A percentile compares a stretch with the other conserved stretches of the same genome.
These are phyloP conservation scores for Botrytis galanthina DNA, from an alignment of 2,329 filamentous ascomycete genomes.

Conservation along the genomic window DNA sequence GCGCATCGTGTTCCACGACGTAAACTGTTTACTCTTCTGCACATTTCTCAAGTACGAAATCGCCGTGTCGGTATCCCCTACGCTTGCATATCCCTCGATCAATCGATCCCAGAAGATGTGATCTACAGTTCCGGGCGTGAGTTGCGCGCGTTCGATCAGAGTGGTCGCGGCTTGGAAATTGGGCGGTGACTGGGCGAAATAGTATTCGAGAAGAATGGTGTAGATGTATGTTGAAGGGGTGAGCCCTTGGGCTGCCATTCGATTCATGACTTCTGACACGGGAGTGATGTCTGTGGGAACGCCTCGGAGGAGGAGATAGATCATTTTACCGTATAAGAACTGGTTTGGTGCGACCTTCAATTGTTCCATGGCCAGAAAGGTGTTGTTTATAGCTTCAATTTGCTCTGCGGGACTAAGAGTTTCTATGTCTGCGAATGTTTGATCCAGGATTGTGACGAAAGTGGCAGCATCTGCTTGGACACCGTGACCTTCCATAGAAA, in stretches of 20 bases:
- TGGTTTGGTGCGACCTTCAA: slow-evolving; percentile 58
- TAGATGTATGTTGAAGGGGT: slow-evolving; percentile 64
- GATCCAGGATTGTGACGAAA: slow-evolving; percentile 69
- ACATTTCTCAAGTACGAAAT: slow-evolving; percentile 47
- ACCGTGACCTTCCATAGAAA: slow-evolving; percentile 55
- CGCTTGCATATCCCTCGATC: slow-evolving; percentile 62
- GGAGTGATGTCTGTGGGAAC: slow-evolving; percentile 42
- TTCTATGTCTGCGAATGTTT: slow-evolving; percentile 47
- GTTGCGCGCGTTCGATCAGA: slow-evolving; percentile 53
- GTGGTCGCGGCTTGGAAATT: slow-evolving; percentile 58
- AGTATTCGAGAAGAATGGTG: slow-evolving; percentile 69
- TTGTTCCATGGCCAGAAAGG: slow-evolving; percentile 57
- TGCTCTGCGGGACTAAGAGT: slow-evolving; percentile 49
- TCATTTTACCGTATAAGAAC: slow-evolving; percentile 66
- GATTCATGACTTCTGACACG: slow-evolving; percentile 58
- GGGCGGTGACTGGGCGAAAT: slow-evolving; percentile 58
- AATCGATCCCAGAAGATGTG: slow-evolving; percentile 67
- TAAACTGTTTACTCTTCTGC: slow-evolving; percentile 20
- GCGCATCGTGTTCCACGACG: slow-evolving; percentile 34
- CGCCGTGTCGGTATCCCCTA: slow-evolving; percentile 51
- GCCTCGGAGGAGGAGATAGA: slow-evolving; percentile 57
- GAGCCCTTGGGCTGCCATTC: slow-evolving; percentile 57
- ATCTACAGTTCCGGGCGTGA: slow-evolving; percentile 44
- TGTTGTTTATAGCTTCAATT: slow-evolving; percentile 47
- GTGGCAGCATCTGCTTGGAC: slow-evolving; percentile 65